A percentile compares a stretch with the other conserved stretches of the same genome.
Conservation (phyloP, 192 early-diverging fungal genomes). For the Phlyctochytrium arcticum region DNA sequence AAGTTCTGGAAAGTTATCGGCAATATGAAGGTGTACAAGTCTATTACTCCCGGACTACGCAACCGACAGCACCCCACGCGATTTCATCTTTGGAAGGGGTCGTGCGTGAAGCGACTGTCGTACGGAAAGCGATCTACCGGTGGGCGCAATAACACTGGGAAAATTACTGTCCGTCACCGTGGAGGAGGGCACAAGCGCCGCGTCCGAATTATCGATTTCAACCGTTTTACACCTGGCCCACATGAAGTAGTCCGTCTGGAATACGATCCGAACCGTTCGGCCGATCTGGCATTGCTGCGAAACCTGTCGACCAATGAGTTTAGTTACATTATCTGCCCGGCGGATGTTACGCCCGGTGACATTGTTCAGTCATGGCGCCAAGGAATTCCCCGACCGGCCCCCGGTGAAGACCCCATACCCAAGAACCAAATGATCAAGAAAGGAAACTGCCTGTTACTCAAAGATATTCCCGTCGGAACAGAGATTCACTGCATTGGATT, state of each 20-base stretch:
- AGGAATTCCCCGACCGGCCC: slow-evolving; percentile 25
- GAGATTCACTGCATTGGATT: slow-evolving; percentile 83
- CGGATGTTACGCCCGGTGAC: slow-evolving; percentile 69
- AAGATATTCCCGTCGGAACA: slow-evolving; percentile 90
- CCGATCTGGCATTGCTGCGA: slow-evolving; percentile 79
- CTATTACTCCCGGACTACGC: slow-evolving; percentile 78
- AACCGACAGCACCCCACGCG: slow-evolving; percentile 80
- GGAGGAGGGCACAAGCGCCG: slow-evolving; percentile 91
- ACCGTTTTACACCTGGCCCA: slow-evolving; percentile 65
- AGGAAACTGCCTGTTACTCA: slow-evolving; percentile 87
- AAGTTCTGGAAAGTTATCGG: slow-evolving; percentile 55
- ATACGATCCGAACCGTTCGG: slow-evolving; percentile 89
- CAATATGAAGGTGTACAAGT: slow-evolving; percentile 92
- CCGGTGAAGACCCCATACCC: slow-evolving; percentile 27
- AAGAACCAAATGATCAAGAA: slow-evolving; percentile 56
- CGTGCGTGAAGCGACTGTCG: slow-evolving; percentile 72
- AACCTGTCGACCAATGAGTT: slow-evolving; percentile 71
- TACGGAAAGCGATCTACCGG: slow-evolving; percentile 77
- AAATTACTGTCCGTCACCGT: slow-evolving; percentile 86
- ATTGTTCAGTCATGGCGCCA: slow-evolving; percentile 63
- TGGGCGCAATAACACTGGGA: slow-evolving; percentile 85
- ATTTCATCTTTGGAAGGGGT: slow-evolving; percentile 85
- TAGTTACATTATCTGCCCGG: slow-evolving; percentile 83
- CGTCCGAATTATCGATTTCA: slow-evolving; percentile 83
- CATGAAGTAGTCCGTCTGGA: slow-evolving; percentile 87